Evolutionary conservation across 805 yeast species (phyloP).

Genomic region (Candida hungchunana): DNA sequence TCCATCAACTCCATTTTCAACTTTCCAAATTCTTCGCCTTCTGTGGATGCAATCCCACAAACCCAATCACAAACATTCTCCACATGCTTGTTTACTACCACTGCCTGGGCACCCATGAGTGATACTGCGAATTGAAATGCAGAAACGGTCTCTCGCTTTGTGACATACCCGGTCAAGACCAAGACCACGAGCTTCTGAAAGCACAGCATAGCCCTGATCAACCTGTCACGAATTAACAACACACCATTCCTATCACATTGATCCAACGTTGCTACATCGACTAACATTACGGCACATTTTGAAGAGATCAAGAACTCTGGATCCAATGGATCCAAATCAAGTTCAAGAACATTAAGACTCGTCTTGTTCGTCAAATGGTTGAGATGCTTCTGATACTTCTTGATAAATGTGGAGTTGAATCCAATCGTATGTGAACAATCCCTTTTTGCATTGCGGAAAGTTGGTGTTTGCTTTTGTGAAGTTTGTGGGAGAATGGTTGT

Average conservation of each 20-base stretch:
- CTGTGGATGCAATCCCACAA: conserved; percentile 1
- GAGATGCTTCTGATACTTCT: conserved; percentile 4
- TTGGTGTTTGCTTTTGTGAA: not conserved
- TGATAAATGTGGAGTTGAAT: conserved; percentile 7
- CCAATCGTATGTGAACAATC: conserved; percentile 5
- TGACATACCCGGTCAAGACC: conserved; percentile 1
- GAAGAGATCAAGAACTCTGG: conserved; percentile 18
- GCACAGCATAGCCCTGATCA: not conserved
- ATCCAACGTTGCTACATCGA: conserved; percentile 7
- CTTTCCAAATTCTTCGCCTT: not conserved
- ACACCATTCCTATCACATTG: conserved; percentile 15
- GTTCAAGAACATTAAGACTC: conserved; percentile 12
- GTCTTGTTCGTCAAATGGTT: conserved; percentile 2
- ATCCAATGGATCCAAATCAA: conserved; percentile 13
- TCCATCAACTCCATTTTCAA: conserved; percentile 3
- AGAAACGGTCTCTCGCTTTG: conserved; percentile 7
- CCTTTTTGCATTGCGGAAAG: not conserved
- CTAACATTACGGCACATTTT: conserved; percentile 11
- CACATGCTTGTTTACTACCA: not conserved
- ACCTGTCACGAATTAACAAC: conserved; percentile 5
- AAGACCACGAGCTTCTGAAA: conserved; percentile 9
- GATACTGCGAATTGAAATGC: conserved; percentile 17
- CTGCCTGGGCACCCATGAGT: conserved; percentile 10
- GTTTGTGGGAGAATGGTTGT: not conserved
- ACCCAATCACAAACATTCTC: conserved; percentile 6